These are phyloP conservation scores for Colletotrichum tropicale DNA, from an alignment of 2,329 filamentous ascomycete genomes.

Conservation along the genomic window DNA sequence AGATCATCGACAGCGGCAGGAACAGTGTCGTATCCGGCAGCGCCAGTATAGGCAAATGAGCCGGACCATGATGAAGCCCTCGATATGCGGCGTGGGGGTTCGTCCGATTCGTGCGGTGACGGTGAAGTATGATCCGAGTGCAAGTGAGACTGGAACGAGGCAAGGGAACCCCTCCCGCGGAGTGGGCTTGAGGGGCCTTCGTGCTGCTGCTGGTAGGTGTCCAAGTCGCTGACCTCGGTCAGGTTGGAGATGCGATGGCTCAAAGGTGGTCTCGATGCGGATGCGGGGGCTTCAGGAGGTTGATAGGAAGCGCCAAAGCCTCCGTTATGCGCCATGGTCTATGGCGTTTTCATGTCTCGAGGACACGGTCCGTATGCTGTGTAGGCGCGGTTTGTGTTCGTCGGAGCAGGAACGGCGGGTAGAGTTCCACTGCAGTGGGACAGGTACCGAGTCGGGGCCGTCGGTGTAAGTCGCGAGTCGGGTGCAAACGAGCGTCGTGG, in stretches of 20 bases:
- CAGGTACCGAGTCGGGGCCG: not conserved
- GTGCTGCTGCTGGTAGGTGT: conserved; percentile 26
- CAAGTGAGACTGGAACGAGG: conserved; percentile 43
- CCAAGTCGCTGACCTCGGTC: conserved; percentile 34
- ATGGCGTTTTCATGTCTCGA: conserved; percentile 12
- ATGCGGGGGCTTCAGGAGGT: conserved; percentile 3
- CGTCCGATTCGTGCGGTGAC: not conserved
- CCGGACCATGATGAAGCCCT: conserved; percentile 27
- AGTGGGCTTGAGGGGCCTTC: conserved; percentile 28
- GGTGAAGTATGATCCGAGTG: conserved; percentile 27
- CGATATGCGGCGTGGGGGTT: not conserved
- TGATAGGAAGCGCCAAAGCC: conserved; percentile 30
- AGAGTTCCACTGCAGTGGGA: not conserved
- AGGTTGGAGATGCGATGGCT: conserved; percentile 37
- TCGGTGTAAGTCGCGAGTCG: not conserved
- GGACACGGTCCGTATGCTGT: not conserved
- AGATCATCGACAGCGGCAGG: conserved; percentile 22
- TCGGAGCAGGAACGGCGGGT: not conserved
- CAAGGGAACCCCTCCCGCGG: conserved; percentile 40
- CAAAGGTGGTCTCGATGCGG: conserved; percentile 17
- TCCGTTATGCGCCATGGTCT: conserved; percentile 12
- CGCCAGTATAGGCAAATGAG: conserved; percentile 30
- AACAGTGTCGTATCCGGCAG: conserved; percentile 25
- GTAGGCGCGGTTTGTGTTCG: not conserved
- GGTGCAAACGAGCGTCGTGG: not conserved